Evolutionary conservation across 169 alveolate species (phyloP).

Genomic region (Eimeria falciformis): DNA sequence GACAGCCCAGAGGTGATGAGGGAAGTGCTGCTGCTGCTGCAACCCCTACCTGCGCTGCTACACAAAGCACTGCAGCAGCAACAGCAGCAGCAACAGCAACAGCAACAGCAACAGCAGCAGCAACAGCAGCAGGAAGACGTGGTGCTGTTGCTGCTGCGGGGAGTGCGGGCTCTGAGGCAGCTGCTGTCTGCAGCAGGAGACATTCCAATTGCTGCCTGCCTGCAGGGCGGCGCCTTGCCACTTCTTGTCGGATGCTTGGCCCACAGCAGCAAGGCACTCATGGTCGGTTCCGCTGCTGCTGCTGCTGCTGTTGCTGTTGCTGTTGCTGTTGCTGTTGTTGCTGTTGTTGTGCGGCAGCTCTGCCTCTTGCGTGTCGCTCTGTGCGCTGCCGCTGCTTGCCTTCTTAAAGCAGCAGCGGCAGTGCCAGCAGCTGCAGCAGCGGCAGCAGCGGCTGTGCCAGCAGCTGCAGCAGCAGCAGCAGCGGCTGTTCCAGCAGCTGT

Average conservation of each 20-base stretch:
- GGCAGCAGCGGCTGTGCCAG: no score
- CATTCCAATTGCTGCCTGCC: constrained; percentile 52
- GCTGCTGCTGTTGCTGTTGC: background rate
- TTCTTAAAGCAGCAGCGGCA: no score
- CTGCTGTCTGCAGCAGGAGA: constrained; percentile 63
- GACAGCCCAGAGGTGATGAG: background rate
- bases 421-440: no score
- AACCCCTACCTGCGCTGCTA: constrained; percentile 46
- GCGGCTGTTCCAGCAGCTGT: background rate
- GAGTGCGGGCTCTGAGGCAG: constrained; percentile 44
- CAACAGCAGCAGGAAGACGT: background rate
- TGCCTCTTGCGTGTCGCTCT: background rate
- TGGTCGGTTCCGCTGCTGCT: constrained; percentile 37
- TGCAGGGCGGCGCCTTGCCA: constrained; percentile 61
- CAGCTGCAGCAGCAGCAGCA: background rate
- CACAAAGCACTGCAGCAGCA: constrained; percentile 26
- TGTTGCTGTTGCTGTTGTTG: background rate
- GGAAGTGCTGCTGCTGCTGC: constrained; percentile 16
- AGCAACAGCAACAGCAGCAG: constrained; percentile 62
- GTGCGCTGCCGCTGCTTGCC: background rate
- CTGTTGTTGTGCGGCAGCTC: background rate
- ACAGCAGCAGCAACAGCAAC: constrained; percentile 41
- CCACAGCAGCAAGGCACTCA: constrained; percentile 43
- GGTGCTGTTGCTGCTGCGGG: constrained; percentile 31
- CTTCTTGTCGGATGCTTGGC: constrained; percentile 61